Evolutionary conservation across 2,329 filamentous ascomycete species (phyloP).

Genomic region (Scorias spongiosa): DNA sequence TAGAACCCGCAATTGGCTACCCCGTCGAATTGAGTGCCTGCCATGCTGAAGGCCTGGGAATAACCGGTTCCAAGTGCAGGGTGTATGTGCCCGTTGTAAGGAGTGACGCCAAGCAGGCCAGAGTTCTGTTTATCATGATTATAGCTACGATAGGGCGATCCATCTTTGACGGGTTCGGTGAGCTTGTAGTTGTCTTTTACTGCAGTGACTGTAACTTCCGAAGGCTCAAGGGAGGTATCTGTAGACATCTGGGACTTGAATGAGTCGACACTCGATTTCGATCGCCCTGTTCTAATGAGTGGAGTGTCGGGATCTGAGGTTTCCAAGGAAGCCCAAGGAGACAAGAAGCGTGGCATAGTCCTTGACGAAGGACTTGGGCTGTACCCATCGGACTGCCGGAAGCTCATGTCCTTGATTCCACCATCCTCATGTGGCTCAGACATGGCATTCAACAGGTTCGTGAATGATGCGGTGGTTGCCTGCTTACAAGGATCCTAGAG

Average conservation of each 20-base stretch:
- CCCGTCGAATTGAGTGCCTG: too few species aligned
- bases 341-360: neutral
- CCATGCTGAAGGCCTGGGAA: too few species aligned
- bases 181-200: neutral
- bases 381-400: neutral
- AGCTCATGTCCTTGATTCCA: neutral
- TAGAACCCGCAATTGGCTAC: too few species aligned
- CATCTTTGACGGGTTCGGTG: too few species aligned
- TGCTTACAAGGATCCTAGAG: too few species aligned
- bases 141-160: too few species aligned
- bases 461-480: too few species aligned
- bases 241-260: constrained; percentile 3
- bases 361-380: neutral
- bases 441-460: neutral
- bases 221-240: neutral
- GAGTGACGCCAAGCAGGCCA: too few species aligned
- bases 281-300: constrained; percentile 1
- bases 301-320: neutral
- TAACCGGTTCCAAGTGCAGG: too few species aligned
- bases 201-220: neutral
- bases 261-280: constrained; percentile 5
- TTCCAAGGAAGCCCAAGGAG: neutral
- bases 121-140: too few species aligned
- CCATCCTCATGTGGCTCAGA: neutral
- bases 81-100: too few species aligned